These are phyloP conservation scores for Candida ipomoeae DNA, from an alignment of 805 yeast species.

Conservation along the genomic window DNA sequence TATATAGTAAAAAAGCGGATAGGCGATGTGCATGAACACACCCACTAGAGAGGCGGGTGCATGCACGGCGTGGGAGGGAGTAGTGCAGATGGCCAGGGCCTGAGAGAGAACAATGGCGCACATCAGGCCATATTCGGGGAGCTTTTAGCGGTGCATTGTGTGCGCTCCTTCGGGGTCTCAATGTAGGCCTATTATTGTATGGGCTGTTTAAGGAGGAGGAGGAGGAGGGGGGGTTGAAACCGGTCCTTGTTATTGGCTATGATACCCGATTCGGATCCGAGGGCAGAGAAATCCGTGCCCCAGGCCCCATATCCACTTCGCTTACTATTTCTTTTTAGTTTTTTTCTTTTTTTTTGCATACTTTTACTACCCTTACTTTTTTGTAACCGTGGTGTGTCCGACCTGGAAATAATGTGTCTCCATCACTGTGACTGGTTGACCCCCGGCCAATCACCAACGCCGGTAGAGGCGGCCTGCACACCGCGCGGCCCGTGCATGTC, in stretches of 20 bases:
- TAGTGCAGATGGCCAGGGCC: neutral
- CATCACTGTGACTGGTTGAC: neutral
- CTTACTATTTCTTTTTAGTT: no score
- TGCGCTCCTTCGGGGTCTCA: no score
- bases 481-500: neutral
- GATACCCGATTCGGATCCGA: no score
- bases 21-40: neutral
- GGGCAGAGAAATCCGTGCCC: neutral
- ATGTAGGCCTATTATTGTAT: no score
- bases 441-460: neutral
- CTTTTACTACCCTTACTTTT: no score
- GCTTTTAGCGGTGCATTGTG: no score
- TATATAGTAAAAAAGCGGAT: neutral
- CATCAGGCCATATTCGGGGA: neutral
- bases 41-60: neutral
- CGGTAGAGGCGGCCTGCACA: neutral
- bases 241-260: no score
- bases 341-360: no score
- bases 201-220: no score
- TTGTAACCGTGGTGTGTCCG: neutral
- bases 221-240: no score
- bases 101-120: neutral
- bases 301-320: neutral
- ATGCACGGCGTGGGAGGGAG: neutral
- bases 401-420: neutral